These are phyloP conservation scores for Microthyrium microscopicum DNA, from an alignment of 2,329 filamentous ascomycete genomes.

Conservation along the genomic window DNA sequence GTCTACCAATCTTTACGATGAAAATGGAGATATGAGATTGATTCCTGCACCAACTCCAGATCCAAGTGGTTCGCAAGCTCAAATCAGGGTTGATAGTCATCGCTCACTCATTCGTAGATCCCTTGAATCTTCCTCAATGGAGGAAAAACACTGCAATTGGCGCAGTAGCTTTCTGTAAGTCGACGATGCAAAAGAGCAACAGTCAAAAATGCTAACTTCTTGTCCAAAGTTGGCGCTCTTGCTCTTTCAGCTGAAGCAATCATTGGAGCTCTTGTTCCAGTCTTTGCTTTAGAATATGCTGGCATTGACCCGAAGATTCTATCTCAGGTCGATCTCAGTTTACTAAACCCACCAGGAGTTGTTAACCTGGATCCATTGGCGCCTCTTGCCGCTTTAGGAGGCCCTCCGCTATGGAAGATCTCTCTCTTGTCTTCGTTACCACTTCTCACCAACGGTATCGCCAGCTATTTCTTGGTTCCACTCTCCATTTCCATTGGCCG, in stretches of 20 bases:
- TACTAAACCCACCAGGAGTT: conserved; percentile 5
- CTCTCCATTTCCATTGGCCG: conserved; percentile 15
- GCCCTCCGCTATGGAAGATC: conserved; percentile 15
- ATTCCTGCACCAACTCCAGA: conserved; percentile 7
- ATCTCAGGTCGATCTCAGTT: conserved; percentile 1
- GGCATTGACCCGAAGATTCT: conserved; percentile 11
- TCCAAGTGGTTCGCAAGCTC: conserved; percentile 2
- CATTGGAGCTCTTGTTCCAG: conserved; percentile 15
- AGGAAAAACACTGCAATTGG: conserved; percentile 10
- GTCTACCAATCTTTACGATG: conserved; percentile 7
- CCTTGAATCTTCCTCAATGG: conserved; percentile 10
- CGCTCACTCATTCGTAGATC: conserved; percentile 8
- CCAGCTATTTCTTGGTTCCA: conserved; percentile 15
- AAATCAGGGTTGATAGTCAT: not conserved
- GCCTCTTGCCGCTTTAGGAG: conserved; percentile 6
- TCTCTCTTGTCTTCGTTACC: conserved; percentile 16
- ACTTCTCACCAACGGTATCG: conserved; percentile 15
- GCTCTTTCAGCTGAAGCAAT: conserved; percentile 16
- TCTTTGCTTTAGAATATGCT: conserved; percentile 17
- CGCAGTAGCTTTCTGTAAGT: conserved; percentile 11
- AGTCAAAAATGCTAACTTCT: not conserved
- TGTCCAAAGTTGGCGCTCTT: conserved; percentile 11
- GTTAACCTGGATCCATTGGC: conserved; percentile 8
- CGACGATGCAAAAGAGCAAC: too few species aligned
- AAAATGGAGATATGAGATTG: conserved; percentile 6